A percentile compares a stretch with the other conserved stretches of the same genome.
phyloP scores from a whole-genome alignment of 768 basidiomycete genomes.

The Lactarius tabidus region DNA sequence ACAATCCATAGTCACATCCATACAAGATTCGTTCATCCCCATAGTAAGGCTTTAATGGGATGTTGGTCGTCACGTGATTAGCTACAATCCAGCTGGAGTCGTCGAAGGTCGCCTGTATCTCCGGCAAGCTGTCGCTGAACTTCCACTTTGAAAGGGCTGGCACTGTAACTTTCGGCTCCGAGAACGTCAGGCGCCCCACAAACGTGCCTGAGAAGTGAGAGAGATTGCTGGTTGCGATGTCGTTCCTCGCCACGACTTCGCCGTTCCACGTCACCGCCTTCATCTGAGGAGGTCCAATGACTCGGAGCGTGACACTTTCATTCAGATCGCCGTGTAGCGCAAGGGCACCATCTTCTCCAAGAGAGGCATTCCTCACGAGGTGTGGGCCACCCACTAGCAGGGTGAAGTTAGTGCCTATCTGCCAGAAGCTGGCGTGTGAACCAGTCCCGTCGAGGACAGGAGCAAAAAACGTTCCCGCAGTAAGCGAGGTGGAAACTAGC shows the following conservation, averaged over 20 bases:
- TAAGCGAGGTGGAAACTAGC: slow-evolving; percentile 60
- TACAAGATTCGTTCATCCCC: slow-evolving; percentile 77
- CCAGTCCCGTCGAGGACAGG: slow-evolving; percentile 49
- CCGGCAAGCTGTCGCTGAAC: slow-evolving; percentile 72
- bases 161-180: slow-evolving; percentile 35
- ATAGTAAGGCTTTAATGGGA: slow-evolving; percentile 62
- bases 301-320: slow-evolving; percentile 49
- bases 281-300: slow-evolving; percentile 57
- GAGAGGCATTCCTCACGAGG: slow-evolving; percentile 42
- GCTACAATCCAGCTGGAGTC: slow-evolving; percentile 65
- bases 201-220: slow-evolving; percentile 43
- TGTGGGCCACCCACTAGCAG: slow-evolving; percentile 51
- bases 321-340: slow-evolving; percentile 68
- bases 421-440: slow-evolving; percentile 60
- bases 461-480: slow-evolving; percentile 72
- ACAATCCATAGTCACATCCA: slow-evolving; percentile 87
- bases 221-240: slow-evolving; percentile 31
- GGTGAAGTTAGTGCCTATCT: slow-evolving; percentile 66
- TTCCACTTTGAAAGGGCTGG: slow-evolving; percentile 66
- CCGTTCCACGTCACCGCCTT: slow-evolving; percentile 72
- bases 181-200: slow-evolving; percentile 42
- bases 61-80: slow-evolving; percentile 69
- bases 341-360: slow-evolving; percentile 36
- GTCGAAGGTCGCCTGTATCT: slow-evolving; percentile 52
- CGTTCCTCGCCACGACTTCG: slow-evolving; percentile 36